phyloP scores from a whole-genome alignment of 2,329 filamentous ascomycete species.

The Penicillium sp. region DNA sequence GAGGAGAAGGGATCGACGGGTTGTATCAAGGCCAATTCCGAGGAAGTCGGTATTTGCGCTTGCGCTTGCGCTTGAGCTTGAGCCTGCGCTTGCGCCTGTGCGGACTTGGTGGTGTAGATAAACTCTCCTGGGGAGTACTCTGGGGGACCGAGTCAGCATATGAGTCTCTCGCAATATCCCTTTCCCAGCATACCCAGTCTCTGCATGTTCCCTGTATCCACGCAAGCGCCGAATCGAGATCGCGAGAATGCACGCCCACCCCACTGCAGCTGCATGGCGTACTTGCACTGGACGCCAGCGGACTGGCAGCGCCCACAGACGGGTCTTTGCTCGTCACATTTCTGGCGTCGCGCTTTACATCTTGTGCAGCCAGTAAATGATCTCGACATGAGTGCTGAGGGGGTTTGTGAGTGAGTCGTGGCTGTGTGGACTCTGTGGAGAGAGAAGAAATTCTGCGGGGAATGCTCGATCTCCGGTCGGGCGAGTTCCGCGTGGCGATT shows the following conservation, averaged over 20 bases:
- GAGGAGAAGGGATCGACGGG: conserved; percentile 41
- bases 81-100: conserved; percentile 10
- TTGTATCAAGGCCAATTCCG: conserved; percentile 28
- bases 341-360: conserved; percentile 48
- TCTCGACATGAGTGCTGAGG: conserved; percentile 37
- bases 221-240: conserved; percentile 40
- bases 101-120: conserved; percentile 39
- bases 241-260: conserved; percentile 45
- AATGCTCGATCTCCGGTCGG: conserved; percentile 15
- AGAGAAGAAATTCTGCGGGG: conserved; percentile 26
- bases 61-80: neutral
- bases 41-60: conserved; percentile 10
- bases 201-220: conserved; percentile 38
- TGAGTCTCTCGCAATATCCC: neutral
- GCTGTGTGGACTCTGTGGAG: conserved; percentile 8
- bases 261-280: conserved; percentile 47
- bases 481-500: conserved; percentile 18
- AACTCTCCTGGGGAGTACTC: conserved; percentile 44
- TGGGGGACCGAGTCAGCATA: conserved; percentile 10
- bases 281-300: conserved; percentile 41
- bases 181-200: conserved; percentile 33
- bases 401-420: neutral
- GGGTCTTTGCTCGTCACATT: conserved; percentile 48
- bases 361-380: conserved; percentile 48
- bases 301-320: conserved; percentile 43